phyloP scores from a whole-genome alignment of 306 rosid species.

The Luffa acutangula region DNA sequence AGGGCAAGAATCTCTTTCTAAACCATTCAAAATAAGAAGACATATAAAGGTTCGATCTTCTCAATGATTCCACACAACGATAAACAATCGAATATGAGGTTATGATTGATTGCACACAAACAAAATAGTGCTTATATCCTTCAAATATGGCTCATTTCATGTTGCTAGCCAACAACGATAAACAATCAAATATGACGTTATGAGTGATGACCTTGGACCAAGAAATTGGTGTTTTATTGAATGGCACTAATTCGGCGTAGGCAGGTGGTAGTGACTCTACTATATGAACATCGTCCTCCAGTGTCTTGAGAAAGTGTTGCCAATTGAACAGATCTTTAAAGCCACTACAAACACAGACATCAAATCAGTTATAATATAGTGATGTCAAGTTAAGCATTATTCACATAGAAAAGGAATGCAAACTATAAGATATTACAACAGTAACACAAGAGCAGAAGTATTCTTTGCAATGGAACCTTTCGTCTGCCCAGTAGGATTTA shows the following conservation, averaged over 20 bases:
- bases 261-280: constrained; percentile 67
- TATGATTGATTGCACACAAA: background rate
- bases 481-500: constrained; percentile 92
- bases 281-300: constrained; percentile 76
- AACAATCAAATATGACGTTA: background rate
- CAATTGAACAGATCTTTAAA: constrained; percentile 96
- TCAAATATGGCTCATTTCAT: background rate
- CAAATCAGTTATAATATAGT: background rate
- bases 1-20: background rate
- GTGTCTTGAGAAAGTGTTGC: constrained; percentile 67
- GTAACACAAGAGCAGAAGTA: background rate
- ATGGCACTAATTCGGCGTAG: constrained; percentile 59
- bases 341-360: constrained; percentile 43
- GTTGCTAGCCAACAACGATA: background rate
- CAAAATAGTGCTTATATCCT: background rate
- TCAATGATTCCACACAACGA: background rate
- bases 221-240: constrained; percentile 77
- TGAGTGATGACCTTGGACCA: constrained; percentile 72
- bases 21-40: background rate
- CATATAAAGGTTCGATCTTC: background rate
- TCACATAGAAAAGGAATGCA: background rate
- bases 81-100: too few species aligned
- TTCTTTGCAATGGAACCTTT: constrained; percentile 44
- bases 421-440: background rate
- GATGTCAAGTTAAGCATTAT: background rate